Percentiles rank a stretch among this genome's conserved stretches.
These are phyloP conservation scores for Chalciporus piperatus DNA, from an alignment of 768 basidiomycete genomes.

Conservation along the genomic window DNA sequence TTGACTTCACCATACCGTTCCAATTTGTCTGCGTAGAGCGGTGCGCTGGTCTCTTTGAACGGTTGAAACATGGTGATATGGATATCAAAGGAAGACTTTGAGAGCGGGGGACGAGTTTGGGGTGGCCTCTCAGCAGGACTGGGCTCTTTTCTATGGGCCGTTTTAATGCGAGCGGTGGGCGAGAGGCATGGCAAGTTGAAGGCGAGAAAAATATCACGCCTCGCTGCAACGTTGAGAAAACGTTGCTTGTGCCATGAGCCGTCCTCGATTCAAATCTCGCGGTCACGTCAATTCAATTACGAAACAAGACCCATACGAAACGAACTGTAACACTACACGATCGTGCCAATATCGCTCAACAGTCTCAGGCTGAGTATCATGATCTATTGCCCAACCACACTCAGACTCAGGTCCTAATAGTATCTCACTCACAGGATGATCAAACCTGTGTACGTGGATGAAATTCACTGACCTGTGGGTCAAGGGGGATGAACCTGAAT, in stretches of 20 bases:
- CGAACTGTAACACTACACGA: background rate
- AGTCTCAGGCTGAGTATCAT: background rate
- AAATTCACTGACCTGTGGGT: constrained; percentile 11
- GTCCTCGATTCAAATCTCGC: constrained; percentile 11
- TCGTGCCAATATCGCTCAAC: background rate
- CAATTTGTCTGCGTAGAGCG: constrained; percentile 24
- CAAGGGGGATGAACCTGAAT: constrained; percentile 10
- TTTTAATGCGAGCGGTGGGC: constrained; percentile 11
- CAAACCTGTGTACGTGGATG: background rate
- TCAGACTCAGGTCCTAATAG: no score
- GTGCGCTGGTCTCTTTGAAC: constrained; percentile 22
- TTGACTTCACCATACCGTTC: constrained; percentile 30
- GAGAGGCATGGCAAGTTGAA: constrained; percentile 11
- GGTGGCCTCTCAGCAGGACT: background rate
- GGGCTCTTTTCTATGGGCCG: background rate
- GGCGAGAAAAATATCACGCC: constrained; percentile 9
- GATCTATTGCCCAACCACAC: background rate
- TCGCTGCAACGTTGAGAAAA: constrained; percentile 31
- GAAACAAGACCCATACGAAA: background rate
- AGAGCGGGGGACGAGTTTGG: background rate
- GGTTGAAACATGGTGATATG: constrained; percentile 10
- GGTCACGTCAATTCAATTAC: constrained; percentile 10
- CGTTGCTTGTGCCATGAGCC: constrained; percentile 24
- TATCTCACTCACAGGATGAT: background rate
- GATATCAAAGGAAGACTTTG: background rate